Percentiles rank a stretch among this genome's conserved stretches.
These are phyloP conservation scores for Venturia asperata DNA, from an alignment of 2,329 filamentous ascomycete species.

Conservation along the genomic window DNA sequence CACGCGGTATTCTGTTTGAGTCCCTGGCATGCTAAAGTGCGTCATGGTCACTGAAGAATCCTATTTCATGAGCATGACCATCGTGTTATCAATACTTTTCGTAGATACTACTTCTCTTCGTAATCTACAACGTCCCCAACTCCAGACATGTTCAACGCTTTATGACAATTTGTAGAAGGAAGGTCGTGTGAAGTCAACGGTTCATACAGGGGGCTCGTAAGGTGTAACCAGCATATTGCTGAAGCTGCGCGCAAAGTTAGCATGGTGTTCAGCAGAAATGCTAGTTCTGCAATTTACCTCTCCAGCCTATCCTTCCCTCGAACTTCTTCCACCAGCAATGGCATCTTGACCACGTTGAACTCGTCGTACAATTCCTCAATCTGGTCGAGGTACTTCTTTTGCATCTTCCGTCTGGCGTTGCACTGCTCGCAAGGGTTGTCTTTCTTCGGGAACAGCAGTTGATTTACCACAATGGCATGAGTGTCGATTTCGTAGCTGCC, in stretches of 20 bases:
- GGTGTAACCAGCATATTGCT: slow-evolving; percentile 76
- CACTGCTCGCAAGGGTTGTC: slow-evolving; percentile 89
- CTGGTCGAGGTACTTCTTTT: slow-evolving; percentile 98
- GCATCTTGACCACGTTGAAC: slow-evolving; percentile 99
- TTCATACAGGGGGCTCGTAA: slow-evolving; percentile 56
- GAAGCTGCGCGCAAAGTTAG: slow-evolving; percentile 44
- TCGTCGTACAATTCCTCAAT: slow-evolving; percentile 98
- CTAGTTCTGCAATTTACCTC: slow-evolving; percentile 40
- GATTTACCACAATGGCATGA: slow-evolving; percentile 96
- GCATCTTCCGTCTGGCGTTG: slow-evolving; percentile 91
- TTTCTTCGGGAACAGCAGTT: slow-evolving; percentile 84
- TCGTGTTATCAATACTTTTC: background rate
- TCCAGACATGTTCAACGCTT: background rate
- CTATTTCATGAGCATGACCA: background rate
- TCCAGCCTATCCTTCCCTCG: slow-evolving; percentile 90
- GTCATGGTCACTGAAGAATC: background rate
- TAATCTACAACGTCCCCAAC: background rate
- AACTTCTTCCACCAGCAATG: slow-evolving; percentile 88
- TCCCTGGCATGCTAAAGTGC: too few species aligned
- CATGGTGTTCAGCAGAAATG: background rate
- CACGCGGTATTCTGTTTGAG: too few species aligned
- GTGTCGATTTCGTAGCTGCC: slow-evolving; percentile 91
- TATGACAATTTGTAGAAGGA: background rate
- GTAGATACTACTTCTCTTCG: background rate
- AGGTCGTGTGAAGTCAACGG: background rate